These are phyloP conservation scores for Amphirosellinia nigrospora DNA, from an alignment of 495 filamentous ascomycete species.

Conservation along the genomic window DNA sequence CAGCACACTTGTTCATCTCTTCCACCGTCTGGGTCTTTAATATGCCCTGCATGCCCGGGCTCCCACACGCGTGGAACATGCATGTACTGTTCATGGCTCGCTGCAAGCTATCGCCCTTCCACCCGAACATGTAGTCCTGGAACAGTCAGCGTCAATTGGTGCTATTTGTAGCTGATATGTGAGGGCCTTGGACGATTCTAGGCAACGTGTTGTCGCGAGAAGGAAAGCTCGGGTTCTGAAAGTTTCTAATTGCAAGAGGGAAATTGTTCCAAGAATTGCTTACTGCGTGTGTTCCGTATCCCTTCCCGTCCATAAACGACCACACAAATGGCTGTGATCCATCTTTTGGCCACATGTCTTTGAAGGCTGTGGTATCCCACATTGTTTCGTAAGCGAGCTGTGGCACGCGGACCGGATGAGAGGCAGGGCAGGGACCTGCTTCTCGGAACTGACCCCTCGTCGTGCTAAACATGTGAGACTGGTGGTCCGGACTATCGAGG, in stretches of 20 bases:
- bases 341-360: slow-evolving; percentile 51
- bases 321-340: slow-evolving; percentile 55
- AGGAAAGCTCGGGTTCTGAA: too few relatives aligned
- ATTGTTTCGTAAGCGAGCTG: slow-evolving; percentile 59
- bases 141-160: too few relatives aligned
- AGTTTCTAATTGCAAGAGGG: too few relatives aligned
- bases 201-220: too few relatives aligned
- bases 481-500: slow-evolving; percentile 61
- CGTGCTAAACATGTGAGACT: slow-evolving; percentile 56
- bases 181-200: too few relatives aligned
- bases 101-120: slow-evolving; percentile 52
- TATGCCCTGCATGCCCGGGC: slow-evolving; percentile 38
- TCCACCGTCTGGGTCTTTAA: slow-evolving; percentile 51
- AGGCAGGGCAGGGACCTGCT: slow-evolving; percentile 51
- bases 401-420: slow-evolving; percentile 55
- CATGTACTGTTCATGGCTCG: slow-evolving; percentile 49
- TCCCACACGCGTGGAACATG: slow-evolving; percentile 53
- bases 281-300: too few relatives aligned
- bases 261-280: too few relatives aligned
- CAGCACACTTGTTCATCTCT: slow-evolving; percentile 51
- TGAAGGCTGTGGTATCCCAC: slow-evolving; percentile 54
- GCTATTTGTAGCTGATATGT: too few relatives aligned
- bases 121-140: slow-evolving; percentile 56
- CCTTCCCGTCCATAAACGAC: slow-evolving; percentile 44
- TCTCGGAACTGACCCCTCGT: slow-evolving; percentile 44